These are phyloP conservation scores for Exophiala viscosa DNA, from an alignment of 2,329 filamentous ascomycete genomes.

Conservation along the genomic window DNA sequence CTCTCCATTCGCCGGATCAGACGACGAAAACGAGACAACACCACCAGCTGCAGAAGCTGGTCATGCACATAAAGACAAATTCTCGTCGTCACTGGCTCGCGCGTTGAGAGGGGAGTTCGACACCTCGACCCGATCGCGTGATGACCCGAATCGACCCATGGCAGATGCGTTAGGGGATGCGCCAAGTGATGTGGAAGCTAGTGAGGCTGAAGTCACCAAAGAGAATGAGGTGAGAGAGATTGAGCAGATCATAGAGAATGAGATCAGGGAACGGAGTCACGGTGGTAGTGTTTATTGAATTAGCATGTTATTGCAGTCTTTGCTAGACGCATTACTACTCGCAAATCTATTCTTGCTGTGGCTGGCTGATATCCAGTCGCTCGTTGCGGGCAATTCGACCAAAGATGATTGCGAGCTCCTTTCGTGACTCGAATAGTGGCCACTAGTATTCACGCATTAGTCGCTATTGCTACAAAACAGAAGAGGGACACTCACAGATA, in stretches of 20 bases:
- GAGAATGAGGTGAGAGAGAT: conserved; percentile 25
- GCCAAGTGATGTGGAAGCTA: conserved; percentile 28
- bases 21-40: conserved; percentile 14
- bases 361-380: conserved; percentile 5
- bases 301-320: too few species aligned
- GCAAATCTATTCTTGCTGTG: conserved; percentile 1
- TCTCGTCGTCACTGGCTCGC: conserved; percentile 21
- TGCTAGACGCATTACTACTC: too few species aligned
- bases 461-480: background rate
- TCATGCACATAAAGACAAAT: conserved; percentile 3
- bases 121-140: background rate
- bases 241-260: conserved; percentile 27
- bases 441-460: conserved; percentile 5
- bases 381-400: conserved; percentile 7
- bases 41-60: background rate
- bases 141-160: conserved; percentile 23
- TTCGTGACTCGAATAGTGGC: conserved; percentile 9
- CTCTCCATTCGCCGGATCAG: conserved; percentile 30
- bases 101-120: conserved; percentile 24
- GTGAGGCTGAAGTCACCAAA: conserved; percentile 27
- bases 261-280: conserved; percentile 22
- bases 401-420: conserved; percentile 5
- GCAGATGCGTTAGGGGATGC: conserved; percentile 28
- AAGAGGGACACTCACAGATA: conserved; percentile 2
- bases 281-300: conserved; percentile 18